These are phyloP conservation scores for Nymphaea colorata DNA, from an alignment of 164 flowering plant genomes.

Conservation along the genomic window DNA sequence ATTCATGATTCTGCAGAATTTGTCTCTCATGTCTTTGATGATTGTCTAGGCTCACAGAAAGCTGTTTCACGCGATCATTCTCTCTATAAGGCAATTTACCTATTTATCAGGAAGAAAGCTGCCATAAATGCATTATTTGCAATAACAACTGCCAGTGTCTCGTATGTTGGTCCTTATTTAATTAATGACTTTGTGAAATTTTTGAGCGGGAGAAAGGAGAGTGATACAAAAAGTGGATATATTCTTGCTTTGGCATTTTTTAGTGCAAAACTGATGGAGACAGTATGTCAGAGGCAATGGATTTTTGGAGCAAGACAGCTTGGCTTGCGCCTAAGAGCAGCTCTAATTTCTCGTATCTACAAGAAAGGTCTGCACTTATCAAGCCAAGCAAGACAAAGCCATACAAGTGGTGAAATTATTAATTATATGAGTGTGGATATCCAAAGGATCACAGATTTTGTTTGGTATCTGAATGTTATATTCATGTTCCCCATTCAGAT, in stretches of 20 bases:
- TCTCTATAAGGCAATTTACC: conserved; percentile 53
- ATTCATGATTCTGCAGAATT: conserved; percentile 59
- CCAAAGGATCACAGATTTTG: conserved; percentile 73
- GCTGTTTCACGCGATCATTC: conserved; percentile 37
- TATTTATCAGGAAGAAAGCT: conserved; percentile 62
- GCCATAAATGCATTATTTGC: conserved; percentile 78
- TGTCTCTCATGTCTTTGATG: conserved; percentile 34
- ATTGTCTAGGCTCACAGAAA: conserved; percentile 34
- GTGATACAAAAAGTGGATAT: conserved; percentile 45
- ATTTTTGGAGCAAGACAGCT: conserved; percentile 87
- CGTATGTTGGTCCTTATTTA: conserved; percentile 85
- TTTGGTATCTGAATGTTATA: conserved; percentile 61
- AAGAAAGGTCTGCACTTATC: conserved; percentile 67
- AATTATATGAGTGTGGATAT: conserved; percentile 89
- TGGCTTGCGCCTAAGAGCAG: conserved; percentile 76
- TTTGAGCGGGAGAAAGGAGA: conserved; percentile 25
- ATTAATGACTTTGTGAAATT: conserved; percentile 66
- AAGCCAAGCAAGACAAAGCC: conserved; percentile 71
- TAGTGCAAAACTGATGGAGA: conserved; percentile 72
- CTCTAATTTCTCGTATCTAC: conserved; percentile 68
- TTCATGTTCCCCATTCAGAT: conserved; percentile 92
- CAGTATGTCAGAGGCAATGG: conserved; percentile 87
- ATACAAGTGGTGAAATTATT: conserved; percentile 80
- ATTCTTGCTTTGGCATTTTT: conserved; percentile 64
- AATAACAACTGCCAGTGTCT: conserved; percentile 46